These are phyloP conservation scores for Aspergillus neotritici DNA, from an alignment of 2,329 filamentous ascomycete species.

Conservation along the genomic window DNA sequence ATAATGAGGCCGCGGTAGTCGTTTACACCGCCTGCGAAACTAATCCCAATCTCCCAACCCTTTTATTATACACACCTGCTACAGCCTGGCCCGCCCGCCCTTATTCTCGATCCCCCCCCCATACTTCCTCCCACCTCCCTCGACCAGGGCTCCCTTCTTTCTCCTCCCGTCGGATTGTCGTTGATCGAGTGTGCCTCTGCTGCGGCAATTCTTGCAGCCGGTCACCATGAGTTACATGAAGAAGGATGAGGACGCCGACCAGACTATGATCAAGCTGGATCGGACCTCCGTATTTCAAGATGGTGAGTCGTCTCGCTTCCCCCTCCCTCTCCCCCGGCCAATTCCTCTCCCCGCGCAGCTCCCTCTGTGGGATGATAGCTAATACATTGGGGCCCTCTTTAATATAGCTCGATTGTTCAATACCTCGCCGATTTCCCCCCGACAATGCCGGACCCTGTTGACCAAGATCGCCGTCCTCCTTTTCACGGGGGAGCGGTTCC, in stretches of 20 bases:
- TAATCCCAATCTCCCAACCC: conserved; percentile 9
- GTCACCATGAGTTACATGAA: conserved; percentile 87
- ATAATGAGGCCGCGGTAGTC: conserved; percentile 31
- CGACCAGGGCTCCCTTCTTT: conserved; percentile 9
- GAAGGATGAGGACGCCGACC: conserved; percentile 97
- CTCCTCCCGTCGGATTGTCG: conserved; percentile 8
- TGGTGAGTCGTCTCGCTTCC: conserved; percentile 53
- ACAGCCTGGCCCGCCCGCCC: conserved; percentile 15
- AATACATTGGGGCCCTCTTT: conserved; percentile 7
- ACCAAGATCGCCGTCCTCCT: conserved; percentile 96
- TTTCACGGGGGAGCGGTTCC: conserved; percentile 95
- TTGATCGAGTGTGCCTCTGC: conserved; percentile 11
- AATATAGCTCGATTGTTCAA: conserved; percentile 86
- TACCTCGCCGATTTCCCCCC: conserved; percentile 89
- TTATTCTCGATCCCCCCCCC: conserved; percentile 17
- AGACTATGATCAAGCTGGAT: conserved; percentile 92
- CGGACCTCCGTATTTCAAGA: conserved; percentile 98
- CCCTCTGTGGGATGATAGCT: conserved; percentile 17
- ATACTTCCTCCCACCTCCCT: conserved; percentile 21
- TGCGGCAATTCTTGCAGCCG: conserved; percentile 29
- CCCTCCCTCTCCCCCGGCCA: neutral
- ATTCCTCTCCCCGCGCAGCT: conserved; percentile 17
- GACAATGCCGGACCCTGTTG: conserved; percentile 93
- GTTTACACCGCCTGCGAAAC: conserved; percentile 18
- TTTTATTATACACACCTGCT: conserved; percentile 1